Evolutionary conservation across 192 early-diverging fungal species (phyloP), one percentile per base, ranked within the genome.

Genomic region (Backusella westeae): DNA sequence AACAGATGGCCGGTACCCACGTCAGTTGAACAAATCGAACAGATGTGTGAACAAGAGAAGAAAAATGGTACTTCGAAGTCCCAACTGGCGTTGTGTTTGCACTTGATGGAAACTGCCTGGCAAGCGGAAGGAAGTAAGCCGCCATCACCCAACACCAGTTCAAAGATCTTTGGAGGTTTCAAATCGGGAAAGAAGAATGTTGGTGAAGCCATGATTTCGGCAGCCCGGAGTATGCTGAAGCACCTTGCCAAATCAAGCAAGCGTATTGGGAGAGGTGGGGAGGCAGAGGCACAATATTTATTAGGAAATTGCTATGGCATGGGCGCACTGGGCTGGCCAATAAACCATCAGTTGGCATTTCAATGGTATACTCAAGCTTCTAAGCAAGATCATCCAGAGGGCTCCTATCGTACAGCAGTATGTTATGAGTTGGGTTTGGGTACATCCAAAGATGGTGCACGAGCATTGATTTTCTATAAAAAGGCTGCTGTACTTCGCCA

Each of bases 371-470:
- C 93, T 65, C 94, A 96, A 77, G 96, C 96, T 2, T 91, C 96
- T 35, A 97, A 98, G 79, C 92, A 93, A 68, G 89, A 91, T 83
- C 96, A 98, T 76, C 88, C 96, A 9, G 90, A 92, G 23, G 93
- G 96, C 8, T 95, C 94, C 32, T 98, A 97, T 80, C 91, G 96
- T 76, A 91, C 94, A 0, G 97, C 93, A 3, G 95, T 97, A 19
- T 99, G 96, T 84, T 96, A 97, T 81, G 97, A 99, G 77, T 82
- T 93, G 23, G 96, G 96, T 36, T 90, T 93, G 17, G 97, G 97
- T 52, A 96, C 94, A n/a, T 93, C 94, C 44, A 84, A 90, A 9
- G 96, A 98, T 78, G 81, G 88, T n/a, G 77, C 83, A 32, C 87
- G 94, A 8, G 92, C 96, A 1, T 85, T 95, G 53, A 93, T 96